Evolutionary conservation across 2,329 filamentous ascomycete genomes (phyloP), one percentile per base, ranked within the genome.

Genomic region (Monosporascus sp.): DNA sequence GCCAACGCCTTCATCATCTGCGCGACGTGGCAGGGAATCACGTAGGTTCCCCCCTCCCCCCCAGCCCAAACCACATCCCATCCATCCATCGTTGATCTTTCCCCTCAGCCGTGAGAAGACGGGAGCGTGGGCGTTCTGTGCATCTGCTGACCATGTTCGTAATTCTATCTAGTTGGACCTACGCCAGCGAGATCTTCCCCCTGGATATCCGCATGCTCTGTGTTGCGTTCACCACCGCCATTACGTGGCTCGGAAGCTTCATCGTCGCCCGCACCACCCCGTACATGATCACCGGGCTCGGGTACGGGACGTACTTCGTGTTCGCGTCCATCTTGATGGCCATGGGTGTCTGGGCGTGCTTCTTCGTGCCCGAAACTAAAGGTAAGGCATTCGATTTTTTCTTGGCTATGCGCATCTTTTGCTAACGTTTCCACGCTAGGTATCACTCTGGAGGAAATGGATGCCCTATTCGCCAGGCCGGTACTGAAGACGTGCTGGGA

Each of bases 231-330:
- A 61, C 61, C 2, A 61, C 60, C n/a, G 57, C 60, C 7, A 56
- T 55, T 51, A 58, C 60, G 35, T 63, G 61, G 61, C 54, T 63
- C 28, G 60, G 61, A 37, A 57, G 54, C 5, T 63, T 63, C 47
- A 53, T 62, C 31, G 57, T 63, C 41, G 58, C 58, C 11, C 60
- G 60, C 47, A 54, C 58, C 45, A 62, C 60, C 6, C 61, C 61
- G n/a, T 60, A 62, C 48, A 67, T 66, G 64, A 56, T 64, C 37
- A 61, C 58, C 37, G 52, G 52, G n/a, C 49, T 64, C 17, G 55
- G 64, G 14, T 76, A 72, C 56, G 74, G 74, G 17, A 72, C 73
- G 3, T 77, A 73, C 60, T 74, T 76, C 60, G 74, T 77, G 63
- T 76, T 76, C 56, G 73, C 70, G 3, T 63, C 68, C 1, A 60